Evolutionary conservation across 1,284 basidiomycete genomes (phyloP).

Genomic region (Dichomitus squalens): DNA sequence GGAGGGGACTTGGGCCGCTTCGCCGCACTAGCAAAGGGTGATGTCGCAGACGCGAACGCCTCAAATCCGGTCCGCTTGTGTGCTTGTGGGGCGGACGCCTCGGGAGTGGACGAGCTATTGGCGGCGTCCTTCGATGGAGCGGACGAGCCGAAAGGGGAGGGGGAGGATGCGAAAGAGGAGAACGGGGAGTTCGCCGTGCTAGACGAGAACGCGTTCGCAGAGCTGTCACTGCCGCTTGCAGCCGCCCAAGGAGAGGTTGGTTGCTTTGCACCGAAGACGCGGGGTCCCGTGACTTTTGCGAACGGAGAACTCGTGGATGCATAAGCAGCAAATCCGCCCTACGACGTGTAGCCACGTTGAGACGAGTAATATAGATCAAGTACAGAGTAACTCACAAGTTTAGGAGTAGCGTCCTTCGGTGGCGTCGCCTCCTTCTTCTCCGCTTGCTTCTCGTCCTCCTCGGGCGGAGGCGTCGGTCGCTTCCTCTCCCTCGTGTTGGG

Average conservation of each 20-base stretch:
- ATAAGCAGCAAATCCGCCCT: constrained; percentile 74
- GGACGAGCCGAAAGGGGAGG: constrained; percentile 7
- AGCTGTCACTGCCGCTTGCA: constrained; percentile 19
- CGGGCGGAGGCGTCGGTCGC: constrained; percentile 69
- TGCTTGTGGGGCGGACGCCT: constrained; percentile 11
- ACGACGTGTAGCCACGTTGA: neutral
- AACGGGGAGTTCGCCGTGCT: constrained; percentile 16
- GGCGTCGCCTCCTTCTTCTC: constrained; percentile 14
- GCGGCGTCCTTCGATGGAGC: constrained; percentile 2
- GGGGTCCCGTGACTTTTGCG: constrained; percentile 65
- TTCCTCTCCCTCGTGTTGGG: constrained; percentile 64
- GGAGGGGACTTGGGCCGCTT: constrained; percentile 37
- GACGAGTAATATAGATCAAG: neutral
- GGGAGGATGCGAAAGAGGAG: constrained; percentile 14
- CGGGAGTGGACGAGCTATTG: neutral
- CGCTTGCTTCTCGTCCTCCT: constrained; percentile 37
- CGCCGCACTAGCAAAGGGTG: constrained; percentile 64
- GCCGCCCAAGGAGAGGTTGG: constrained; percentile 26
- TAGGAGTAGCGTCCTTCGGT: constrained; percentile 38
- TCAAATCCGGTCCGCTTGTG: constrained; percentile 58
- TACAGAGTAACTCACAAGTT: constrained; percentile 44
- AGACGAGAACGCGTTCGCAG: constrained; percentile 14
- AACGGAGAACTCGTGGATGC: constrained; percentile 73
- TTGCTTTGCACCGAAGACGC: constrained; percentile 52
- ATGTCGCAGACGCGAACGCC: constrained; percentile 71